A percentile compares a stretch with the other conserved stretches of the same genome.
Conservation (phyloP, 176 grass and related monocot genomes). For the Carex myosuroides region DNA sequence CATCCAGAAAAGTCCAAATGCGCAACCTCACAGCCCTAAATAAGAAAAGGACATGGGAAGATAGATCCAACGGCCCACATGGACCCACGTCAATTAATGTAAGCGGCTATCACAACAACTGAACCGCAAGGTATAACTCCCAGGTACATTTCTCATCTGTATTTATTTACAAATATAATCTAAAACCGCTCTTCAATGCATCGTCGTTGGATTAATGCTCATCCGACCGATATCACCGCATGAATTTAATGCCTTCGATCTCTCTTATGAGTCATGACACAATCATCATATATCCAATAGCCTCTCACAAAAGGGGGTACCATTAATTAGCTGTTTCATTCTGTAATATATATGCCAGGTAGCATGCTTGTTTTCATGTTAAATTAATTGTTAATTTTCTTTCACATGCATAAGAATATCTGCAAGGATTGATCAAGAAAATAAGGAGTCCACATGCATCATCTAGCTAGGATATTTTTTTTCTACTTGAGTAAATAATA, state of each 20-base stretch:
- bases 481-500: not conserved
- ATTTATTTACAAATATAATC: not conserved
- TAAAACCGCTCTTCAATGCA: not conserved
- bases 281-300: not conserved
- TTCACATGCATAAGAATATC: not conserved
- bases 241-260: slow-evolving; percentile 16
- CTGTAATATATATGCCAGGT: not conserved
- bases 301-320: not conserved
- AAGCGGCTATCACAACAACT: slow-evolving; percentile 23
- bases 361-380: not conserved
- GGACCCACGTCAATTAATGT: slow-evolving; percentile 19
- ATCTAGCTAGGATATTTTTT: not conserved
- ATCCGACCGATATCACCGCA: slow-evolving; percentile 29
- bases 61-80: slow-evolving; percentile 19
- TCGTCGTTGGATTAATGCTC: not conserved
- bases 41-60: not conserved
- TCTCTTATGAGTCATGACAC: not conserved
- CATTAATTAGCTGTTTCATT: not conserved
- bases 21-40: not conserved
- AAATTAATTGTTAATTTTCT: not conserved
- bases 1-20: not conserved
- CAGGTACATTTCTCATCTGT: slow-evolving; percentile 15
- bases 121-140: slow-evolving; percentile 15
- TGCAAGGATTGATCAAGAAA: not conserved
- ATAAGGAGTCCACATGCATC: not conserved